These are phyloP conservation scores for Polychaeton citri DNA, from an alignment of 2,329 filamentous ascomycete species.

Conservation along the genomic window DNA sequence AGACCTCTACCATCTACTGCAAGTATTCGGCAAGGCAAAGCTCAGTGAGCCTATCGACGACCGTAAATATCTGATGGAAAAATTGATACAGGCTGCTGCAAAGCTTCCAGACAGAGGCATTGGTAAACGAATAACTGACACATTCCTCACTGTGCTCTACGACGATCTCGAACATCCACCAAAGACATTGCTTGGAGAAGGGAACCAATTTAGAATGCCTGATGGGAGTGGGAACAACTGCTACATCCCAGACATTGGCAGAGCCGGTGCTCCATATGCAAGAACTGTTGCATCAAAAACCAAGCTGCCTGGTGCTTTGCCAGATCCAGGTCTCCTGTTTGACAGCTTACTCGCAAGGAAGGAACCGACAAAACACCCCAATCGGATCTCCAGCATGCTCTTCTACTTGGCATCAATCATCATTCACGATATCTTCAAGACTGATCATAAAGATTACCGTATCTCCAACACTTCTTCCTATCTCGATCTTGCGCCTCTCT, in stretches of 20 bases:
- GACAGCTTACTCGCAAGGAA: constrained; percentile 53
- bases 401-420: constrained; percentile 63
- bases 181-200: constrained; percentile 27
- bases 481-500: constrained; percentile 59
- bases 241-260: constrained; percentile 49
- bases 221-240: constrained; percentile 44
- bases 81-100: constrained; percentile 35
- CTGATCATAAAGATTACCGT: constrained; percentile 48
- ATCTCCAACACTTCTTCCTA: constrained; percentile 60
- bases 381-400: constrained; percentile 60
- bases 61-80: constrained; percentile 48
- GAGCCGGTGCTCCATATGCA: constrained; percentile 54
- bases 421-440: constrained; percentile 50
- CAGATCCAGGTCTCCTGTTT: constrained; percentile 54
- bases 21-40: constrained; percentile 24
- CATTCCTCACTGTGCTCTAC: constrained; percentile 34
- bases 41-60: constrained; percentile 45
- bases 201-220: constrained; percentile 34
- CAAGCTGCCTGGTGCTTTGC: constrained; percentile 45
- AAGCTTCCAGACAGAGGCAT: constrained; percentile 28
- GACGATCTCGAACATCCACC: constrained; percentile 36
- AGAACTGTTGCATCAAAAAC: constrained; percentile 48
- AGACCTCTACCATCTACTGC: constrained; percentile 22
- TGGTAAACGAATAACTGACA: constrained; percentile 27
- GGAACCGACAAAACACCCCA: constrained; percentile 51